Percentiles rank a stretch among this genome's conserved stretches.
Evolutionary conservation across 305 asterid genomes (phyloP).

Genomic region (Fraxinus sp.): DNA sequence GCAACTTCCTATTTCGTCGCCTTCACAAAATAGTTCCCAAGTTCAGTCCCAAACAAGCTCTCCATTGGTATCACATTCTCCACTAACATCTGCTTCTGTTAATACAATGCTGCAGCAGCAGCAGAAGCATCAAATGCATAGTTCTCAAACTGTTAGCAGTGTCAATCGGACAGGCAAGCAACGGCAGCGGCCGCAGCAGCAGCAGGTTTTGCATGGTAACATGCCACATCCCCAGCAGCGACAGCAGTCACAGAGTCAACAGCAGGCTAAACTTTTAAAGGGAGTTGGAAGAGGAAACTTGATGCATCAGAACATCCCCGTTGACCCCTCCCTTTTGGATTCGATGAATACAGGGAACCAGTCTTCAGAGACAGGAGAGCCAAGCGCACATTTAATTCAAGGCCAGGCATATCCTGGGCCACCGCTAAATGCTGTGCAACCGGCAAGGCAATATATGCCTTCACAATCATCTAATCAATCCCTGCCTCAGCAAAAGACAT

Average conservation of each 20-base stretch:
- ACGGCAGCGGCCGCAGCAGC: constrained; percentile 53
- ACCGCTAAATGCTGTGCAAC: constrained; percentile 34
- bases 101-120: constrained; percentile 50
- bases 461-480: constrained; percentile 39
- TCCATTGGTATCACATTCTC: constrained; percentile 41
- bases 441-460: constrained; percentile 37
- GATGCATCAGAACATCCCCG: constrained; percentile 43
- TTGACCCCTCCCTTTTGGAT: constrained; percentile 44
- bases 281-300: constrained; percentile 61
- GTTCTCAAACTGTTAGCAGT: constrained; percentile 47
- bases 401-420: constrained; percentile 43
- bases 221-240: constrained; percentile 69
- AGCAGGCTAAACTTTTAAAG: constrained; percentile 48
- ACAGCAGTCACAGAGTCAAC: constrained; percentile 52
- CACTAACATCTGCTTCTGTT: constrained; percentile 43
- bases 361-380: constrained; percentile 45
- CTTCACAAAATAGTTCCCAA: constrained; percentile 48
- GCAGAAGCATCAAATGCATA: constrained; percentile 43
- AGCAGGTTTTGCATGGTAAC: constrained; percentile 45
- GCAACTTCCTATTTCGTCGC: constrained; percentile 49
- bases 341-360: constrained; percentile 37
- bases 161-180: constrained; percentile 54
- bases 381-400: constrained; percentile 36
- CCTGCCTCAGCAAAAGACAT: constrained; percentile 42
- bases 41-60: constrained; percentile 46